These are phyloP conservation scores for Rhodotorula sp. DNA, from an alignment of 1,284 basidiomycete species.

Conservation along the genomic window DNA sequence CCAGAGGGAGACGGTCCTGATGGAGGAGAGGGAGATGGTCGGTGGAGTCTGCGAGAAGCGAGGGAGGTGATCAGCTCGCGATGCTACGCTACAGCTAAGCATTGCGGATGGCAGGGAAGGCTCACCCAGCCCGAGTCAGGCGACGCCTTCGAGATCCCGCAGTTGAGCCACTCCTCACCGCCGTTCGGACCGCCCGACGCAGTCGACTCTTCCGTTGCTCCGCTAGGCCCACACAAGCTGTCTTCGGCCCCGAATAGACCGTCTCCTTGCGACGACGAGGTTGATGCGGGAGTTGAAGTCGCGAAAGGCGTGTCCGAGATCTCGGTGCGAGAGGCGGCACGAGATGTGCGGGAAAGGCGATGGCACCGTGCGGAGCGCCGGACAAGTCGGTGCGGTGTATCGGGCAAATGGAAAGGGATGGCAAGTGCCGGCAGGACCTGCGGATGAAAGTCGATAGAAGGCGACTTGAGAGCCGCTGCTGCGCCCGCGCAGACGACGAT, in stretches of 20 bases:
- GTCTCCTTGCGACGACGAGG: not conserved
- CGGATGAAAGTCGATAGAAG: too few species aligned
- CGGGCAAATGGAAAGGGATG: too few species aligned
- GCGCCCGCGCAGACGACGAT: too few species aligned
- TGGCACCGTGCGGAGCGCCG: too few species aligned
- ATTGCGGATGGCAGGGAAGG: too few species aligned
- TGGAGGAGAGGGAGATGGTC: constrained; percentile 47
- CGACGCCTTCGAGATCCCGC: constrained; percentile 51
- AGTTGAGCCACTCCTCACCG: constrained; percentile 71
- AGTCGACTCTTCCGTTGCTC: constrained; percentile 9
- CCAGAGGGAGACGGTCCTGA: constrained; percentile 59
- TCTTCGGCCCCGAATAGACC: constrained; percentile 16
- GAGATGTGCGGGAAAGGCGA: not conserved
- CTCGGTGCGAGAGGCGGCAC: not conserved
- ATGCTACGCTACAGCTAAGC: too few species aligned
- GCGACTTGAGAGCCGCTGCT: too few species aligned
- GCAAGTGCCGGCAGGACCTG: too few species aligned
- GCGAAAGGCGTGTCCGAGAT: not conserved
- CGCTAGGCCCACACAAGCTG: constrained; percentile 26
- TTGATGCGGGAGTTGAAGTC: not conserved
- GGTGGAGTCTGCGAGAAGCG: not conserved
- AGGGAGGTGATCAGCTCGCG: not conserved
- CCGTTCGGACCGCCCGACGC: constrained; percentile 66
- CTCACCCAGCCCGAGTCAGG: constrained; percentile 19
- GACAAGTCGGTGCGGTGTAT: too few species aligned